Evolutionary conservation across 805 yeast genomes (phyloP).

Genomic region (Candida nitratophila): DNA sequence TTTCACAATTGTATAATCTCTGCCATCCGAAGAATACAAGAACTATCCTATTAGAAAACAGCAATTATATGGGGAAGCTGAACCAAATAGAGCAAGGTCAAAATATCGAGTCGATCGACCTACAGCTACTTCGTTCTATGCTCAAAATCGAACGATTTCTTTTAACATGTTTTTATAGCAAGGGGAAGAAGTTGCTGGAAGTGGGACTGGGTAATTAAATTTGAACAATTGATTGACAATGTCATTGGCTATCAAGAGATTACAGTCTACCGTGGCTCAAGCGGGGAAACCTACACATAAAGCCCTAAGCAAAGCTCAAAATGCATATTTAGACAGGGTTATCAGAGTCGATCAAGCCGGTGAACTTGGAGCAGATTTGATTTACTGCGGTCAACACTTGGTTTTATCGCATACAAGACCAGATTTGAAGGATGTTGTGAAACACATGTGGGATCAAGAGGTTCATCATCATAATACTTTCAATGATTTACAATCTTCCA

Average conservation of each 20-base stretch:
- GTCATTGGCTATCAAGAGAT: slow-evolving; percentile 12
- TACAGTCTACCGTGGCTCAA: slow-evolving; percentile 11
- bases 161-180: too few relatives aligned
- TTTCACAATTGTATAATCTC: too few relatives aligned
- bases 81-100: too few relatives aligned
- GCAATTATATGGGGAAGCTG: too few relatives aligned
- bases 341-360: slow-evolving; percentile 97
- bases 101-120: too few relatives aligned
- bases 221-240: too few relatives aligned
- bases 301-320: slow-evolving; percentile 41
- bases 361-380: slow-evolving; percentile 91
- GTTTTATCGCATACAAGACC: slow-evolving; percentile 69
- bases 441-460: slow-evolving; percentile 99
- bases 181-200: too few relatives aligned
- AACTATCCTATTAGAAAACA: too few relatives aligned
- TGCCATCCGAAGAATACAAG: too few relatives aligned
- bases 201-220: too few relatives aligned
- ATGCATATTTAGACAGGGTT: slow-evolving; percentile 63
- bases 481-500: slow-evolving; percentile 63
- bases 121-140: too few relatives aligned
- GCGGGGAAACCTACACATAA: slow-evolving; percentile 18
- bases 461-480: slow-evolving; percentile 84
- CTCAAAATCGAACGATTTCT: too few relatives aligned
- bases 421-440: slow-evolving; percentile 66
- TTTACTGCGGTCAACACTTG: slow-evolving; percentile 83